A percentile compares a stretch with the other conserved stretches of the same genome.
Evolutionary conservation across 2,329 filamentous ascomycete genomes (phyloP).

Genomic region (Talaromyces islandicus): DNA sequence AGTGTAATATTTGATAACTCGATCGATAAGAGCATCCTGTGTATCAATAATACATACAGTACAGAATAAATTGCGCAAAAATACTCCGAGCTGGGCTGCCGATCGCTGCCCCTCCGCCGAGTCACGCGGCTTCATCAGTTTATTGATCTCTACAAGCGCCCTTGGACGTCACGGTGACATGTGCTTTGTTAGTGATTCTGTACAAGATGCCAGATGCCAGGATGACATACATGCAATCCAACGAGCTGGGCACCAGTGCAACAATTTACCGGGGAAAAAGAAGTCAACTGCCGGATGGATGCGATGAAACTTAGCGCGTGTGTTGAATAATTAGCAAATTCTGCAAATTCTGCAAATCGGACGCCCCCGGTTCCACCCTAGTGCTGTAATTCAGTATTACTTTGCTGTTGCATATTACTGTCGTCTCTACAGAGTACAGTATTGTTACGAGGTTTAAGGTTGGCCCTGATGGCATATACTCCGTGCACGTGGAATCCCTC

Average conservation of each 20-base stretch:
- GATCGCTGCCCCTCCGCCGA: neutral
- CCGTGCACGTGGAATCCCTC: neutral
- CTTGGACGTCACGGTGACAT: neutral
- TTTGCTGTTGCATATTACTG: too few relatives aligned
- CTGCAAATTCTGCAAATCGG: neutral
- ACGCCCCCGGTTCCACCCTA: neutral
- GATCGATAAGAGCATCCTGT: too few relatives aligned
- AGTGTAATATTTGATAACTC: too few relatives aligned
- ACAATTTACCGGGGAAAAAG: too few relatives aligned
- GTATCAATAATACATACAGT: neutral
- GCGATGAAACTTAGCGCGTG: neutral
- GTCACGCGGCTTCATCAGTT: neutral
- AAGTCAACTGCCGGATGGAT: neutral
- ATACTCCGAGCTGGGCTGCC: neutral
- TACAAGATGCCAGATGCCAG: too few relatives aligned
- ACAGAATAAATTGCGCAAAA: neutral
- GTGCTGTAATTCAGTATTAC: too few relatives aligned
- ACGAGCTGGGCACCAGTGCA: too few relatives aligned
- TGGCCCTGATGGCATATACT: neutral
- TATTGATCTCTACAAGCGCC: neutral
- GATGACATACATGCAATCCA: too few relatives aligned
- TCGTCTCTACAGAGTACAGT: neutral
- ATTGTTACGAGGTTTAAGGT: neutral
- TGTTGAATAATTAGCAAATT: neutral
- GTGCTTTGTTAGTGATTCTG: too few relatives aligned